Evolutionary conservation across 192 early-diverging fungal species (phyloP).

Genomic region (Coemansia biformis): DNA sequence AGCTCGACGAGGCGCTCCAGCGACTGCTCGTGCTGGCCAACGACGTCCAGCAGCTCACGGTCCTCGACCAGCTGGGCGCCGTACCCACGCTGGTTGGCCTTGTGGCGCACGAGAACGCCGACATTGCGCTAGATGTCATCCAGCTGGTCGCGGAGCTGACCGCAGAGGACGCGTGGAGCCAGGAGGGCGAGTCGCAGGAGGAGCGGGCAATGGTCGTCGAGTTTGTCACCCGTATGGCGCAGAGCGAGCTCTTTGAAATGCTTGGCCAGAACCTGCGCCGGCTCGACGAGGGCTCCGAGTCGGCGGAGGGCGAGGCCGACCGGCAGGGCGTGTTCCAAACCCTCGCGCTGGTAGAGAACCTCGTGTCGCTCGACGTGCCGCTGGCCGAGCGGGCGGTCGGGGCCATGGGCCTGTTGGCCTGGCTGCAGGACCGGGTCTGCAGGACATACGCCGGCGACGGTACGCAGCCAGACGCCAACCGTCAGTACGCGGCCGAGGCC

Average conservation of each 20-base stretch:
- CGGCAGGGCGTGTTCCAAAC: slow-evolving; percentile 81
- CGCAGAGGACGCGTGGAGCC: slow-evolving; percentile 80
- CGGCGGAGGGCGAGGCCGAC: slow-evolving; percentile 59
- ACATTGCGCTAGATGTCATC: slow-evolving; percentile 80
- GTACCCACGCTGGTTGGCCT: slow-evolving; percentile 64
- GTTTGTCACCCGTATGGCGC: slow-evolving; percentile 65
- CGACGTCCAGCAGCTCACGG: slow-evolving; percentile 67
- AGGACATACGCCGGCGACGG: not conserved
- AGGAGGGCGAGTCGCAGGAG: slow-evolving; percentile 54
- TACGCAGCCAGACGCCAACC: slow-evolving; percentile 61
- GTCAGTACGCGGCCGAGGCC: slow-evolving; percentile 82
- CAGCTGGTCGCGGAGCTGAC: slow-evolving; percentile 87
- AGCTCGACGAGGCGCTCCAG: slow-evolving; percentile 88
- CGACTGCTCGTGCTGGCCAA: slow-evolving; percentile 67
- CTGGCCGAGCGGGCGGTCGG: slow-evolving; percentile 60
- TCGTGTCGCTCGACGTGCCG: slow-evolving; percentile 66
- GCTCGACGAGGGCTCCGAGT: slow-evolving; percentile 62
- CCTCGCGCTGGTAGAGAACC: slow-evolving; percentile 80
- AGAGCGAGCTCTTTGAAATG: slow-evolving; percentile 65
- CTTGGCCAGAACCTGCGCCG: slow-evolving; percentile 75
- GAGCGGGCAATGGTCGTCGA: slow-evolving; percentile 53
- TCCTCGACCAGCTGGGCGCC: slow-evolving; percentile 65
- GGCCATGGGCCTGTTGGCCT: slow-evolving; percentile 65
- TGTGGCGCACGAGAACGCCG: slow-evolving; percentile 89
- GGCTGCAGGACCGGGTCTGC: slow-evolving; percentile 64